These are phyloP conservation scores for Neurospora sp. DNA, from an alignment of 495 filamentous ascomycete genomes.

Conservation along the genomic window DNA sequence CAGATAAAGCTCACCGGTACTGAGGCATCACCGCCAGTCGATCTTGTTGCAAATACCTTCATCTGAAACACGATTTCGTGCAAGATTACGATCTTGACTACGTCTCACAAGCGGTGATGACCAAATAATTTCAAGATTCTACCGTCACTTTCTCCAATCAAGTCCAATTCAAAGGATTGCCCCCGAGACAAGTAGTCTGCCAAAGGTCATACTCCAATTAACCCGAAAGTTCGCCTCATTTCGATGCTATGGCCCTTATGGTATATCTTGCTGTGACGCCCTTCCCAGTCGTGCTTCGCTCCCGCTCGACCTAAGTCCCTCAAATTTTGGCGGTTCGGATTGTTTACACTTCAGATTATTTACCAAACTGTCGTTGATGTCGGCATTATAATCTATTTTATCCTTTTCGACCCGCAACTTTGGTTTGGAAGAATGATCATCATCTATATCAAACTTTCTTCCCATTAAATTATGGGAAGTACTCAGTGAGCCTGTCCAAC, in stretches of 20 bases:
- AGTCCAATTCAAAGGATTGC: background rate
- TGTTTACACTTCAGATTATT: background rate
- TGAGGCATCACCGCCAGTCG: background rate
- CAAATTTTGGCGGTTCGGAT: background rate
- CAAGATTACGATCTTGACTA: background rate
- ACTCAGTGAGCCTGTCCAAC: background rate
- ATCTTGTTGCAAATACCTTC: background rate
- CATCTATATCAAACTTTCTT: background rate
- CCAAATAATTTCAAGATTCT: background rate
- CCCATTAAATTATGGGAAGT: background rate
- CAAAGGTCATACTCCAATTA: background rate
- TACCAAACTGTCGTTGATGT: background rate
- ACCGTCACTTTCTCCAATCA: background rate
- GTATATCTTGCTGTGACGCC: background rate
- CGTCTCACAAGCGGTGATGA: background rate
- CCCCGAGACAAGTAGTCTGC: background rate
- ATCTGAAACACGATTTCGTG: background rate
- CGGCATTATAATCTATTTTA: background rate
- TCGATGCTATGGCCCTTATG: background rate
- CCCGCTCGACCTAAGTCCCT: background rate
- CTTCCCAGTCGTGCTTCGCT: background rate
- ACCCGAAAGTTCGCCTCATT: background rate
- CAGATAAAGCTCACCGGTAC: background rate
- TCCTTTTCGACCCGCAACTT: background rate
- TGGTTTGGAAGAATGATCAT: background rate